Conservation (phyloP, 495 filamentous ascomycete species). For the Trichoderma gamsii region DNA sequence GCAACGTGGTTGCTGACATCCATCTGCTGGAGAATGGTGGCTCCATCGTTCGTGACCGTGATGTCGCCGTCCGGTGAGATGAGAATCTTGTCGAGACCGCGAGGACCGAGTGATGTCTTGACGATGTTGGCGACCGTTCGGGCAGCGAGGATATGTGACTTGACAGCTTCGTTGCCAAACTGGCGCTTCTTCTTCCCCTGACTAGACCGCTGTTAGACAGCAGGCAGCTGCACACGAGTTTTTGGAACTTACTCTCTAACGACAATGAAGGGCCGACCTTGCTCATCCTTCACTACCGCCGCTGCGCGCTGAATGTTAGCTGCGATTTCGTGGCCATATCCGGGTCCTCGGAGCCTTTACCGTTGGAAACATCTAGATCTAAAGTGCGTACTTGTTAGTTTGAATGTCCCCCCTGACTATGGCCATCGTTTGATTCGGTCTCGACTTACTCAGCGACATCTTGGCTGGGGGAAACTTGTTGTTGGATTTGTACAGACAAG, state of each 20-base stretch:
- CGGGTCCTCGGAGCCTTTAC: conserved; percentile 28
- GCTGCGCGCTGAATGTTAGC: conserved; percentile 29
- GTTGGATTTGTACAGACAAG: neutral
- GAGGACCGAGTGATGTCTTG: conserved; percentile 91
- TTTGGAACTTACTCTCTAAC: conserved; percentile 80
- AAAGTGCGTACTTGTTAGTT: conserved; percentile 25
- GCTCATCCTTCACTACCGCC: conserved; percentile 71
- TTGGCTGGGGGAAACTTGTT: conserved; percentile 23
- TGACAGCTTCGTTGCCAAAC: conserved; percentile 93
- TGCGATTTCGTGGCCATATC: neutral
- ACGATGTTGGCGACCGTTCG: conserved; percentile 95
- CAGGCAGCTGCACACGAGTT: neutral
- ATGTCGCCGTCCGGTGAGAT: conserved; percentile 99
- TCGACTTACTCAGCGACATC: conserved; percentile 45
- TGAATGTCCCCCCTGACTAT: conserved; percentile 2
- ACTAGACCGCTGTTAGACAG: conserved; percentile 40
- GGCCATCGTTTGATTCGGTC: neutral
- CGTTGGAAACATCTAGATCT: conserved; percentile 49
- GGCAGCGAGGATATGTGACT: conserved; percentile 94
- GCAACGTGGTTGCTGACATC: conserved; percentile 98
- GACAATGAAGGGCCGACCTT: conserved; percentile 94
- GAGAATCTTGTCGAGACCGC: conserved; percentile 97
- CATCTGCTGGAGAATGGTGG: conserved; percentile 97
- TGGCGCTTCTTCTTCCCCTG: conserved; percentile 98
- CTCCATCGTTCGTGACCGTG: conserved; percentile 98